Percentiles rank a stretch among this genome's conserved stretches.
Evolutionary conservation across 2,329 filamentous ascomycete species (phyloP).

Genomic region (Chrysoporthe puriensis): DNA sequence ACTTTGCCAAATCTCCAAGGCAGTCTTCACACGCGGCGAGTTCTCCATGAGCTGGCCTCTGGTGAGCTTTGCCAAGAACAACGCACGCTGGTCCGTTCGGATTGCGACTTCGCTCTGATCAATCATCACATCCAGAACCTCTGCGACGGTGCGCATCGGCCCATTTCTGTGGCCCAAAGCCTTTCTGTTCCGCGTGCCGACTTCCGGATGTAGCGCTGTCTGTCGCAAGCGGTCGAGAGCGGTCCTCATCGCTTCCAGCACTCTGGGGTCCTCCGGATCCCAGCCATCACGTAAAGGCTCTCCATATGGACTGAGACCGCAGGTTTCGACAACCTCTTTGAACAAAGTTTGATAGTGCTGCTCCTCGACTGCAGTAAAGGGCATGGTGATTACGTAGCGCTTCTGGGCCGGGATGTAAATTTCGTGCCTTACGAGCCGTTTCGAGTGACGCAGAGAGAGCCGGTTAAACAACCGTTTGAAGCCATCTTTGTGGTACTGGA

Average conservation of each 20-base stretch:
- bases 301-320: constrained; percentile 67
- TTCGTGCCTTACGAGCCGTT: constrained; percentile 77
- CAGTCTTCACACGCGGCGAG: constrained; percentile 66
- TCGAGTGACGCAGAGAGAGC: constrained; percentile 84
- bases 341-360: constrained; percentile 83
- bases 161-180: constrained; percentile 65
- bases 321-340: constrained; percentile 72
- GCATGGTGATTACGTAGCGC: constrained; percentile 83
- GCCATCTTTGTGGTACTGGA: constrained; percentile 60
- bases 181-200: constrained; percentile 69
- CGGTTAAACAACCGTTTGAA: constrained; percentile 72
- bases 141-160: constrained; percentile 77
- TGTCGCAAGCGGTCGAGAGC: constrained; percentile 81
- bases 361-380: constrained; percentile 88
- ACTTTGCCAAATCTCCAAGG: constrained; percentile 70
- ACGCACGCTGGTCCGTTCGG: constrained; percentile 68
- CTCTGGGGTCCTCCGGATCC: constrained; percentile 60
- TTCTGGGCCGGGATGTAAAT: constrained; percentile 80
- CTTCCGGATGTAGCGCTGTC: constrained; percentile 83
- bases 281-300: constrained; percentile 64
- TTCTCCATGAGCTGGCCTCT: constrained; percentile 82
- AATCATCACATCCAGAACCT: constrained; percentile 90
- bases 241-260: constrained; percentile 73
- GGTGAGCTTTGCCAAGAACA: constrained; percentile 66
- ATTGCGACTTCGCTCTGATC: constrained; percentile 75